Base-by-base conservation (phyloP, 768 basidiomycete genomes). In the Russula abietina region DNA sequence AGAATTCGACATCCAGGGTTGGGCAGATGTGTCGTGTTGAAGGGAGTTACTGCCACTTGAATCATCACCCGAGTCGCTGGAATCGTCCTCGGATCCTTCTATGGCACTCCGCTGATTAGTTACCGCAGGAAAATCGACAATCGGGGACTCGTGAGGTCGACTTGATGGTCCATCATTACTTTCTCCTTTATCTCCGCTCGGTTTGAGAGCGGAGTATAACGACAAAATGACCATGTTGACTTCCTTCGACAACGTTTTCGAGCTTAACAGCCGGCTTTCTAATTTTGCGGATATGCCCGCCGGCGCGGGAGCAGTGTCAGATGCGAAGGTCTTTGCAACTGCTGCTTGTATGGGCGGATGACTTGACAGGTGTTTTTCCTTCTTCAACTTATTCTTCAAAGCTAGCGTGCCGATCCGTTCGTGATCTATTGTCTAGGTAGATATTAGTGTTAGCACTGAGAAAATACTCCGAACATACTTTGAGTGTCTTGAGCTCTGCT, bases 201-300 rank as follows among this genome's bases (percentile, higher is more conserved):
- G 76, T 33, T 76, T 66, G 16, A 85, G 60, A 33, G 83, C 65
- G 17, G 73, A 69, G 61, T 76, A 77, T 6, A 93, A 71, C 54
- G 78, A 76, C 11, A 78, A 77, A 1, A 93, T 70, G 16, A 82
- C 79, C 26, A 72, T 71, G 8, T 75, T 74, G 2, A 91, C 77
- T 65, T 82, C 83, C 2, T 77, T 75, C 1, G 90, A 85, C 12
- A 93, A 75, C n/a, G 78, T 72, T 71, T 89, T 93, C 4, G 88
- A 88, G 69, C 91, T 93, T 46, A 89, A 76, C 10, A 96, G 74
- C 41, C 88, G 83, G 64, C 80, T 84, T 68, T 88, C 86, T 0
- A 88, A 81, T 73, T 88, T 90, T 2, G 79, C 80, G 30, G 74
- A 69, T 16, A 75, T 70, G 24, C 82, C 79, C 26, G 81, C 80